Evolutionary conservation across 495 filamentous ascomycete species (phyloP).

Genomic region (Aspergillus egyptiacus): DNA sequence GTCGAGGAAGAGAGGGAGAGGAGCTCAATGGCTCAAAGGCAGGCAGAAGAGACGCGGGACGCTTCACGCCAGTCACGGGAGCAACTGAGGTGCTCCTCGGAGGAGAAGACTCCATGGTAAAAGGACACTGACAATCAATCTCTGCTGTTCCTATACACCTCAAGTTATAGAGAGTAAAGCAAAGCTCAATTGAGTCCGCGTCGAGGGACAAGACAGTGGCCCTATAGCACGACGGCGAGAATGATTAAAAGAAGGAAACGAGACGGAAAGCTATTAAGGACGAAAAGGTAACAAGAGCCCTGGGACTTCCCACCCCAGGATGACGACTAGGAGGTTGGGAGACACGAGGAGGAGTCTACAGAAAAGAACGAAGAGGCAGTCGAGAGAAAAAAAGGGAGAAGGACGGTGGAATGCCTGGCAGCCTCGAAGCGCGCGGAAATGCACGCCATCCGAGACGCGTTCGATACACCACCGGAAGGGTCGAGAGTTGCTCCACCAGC

Average conservation of each 20-base stretch:
- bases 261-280: slow-evolving; percentile 15
- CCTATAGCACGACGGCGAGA: slow-evolving; percentile 9
- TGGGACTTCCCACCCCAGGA: slow-evolving; percentile 14
- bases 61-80: slow-evolving; percentile 61
- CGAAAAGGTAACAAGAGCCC: slow-evolving; percentile 20
- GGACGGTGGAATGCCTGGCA: slow-evolving; percentile 36
- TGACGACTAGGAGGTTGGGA: slow-evolving; percentile 21
- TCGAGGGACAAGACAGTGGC: slow-evolving; percentile 10
- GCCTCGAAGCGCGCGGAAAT: slow-evolving; percentile 40
- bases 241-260: slow-evolving; percentile 9
- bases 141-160: neutral
- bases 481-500: slow-evolving; percentile 28
- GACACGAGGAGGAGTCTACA: slow-evolving; percentile 13
- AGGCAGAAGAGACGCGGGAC: slow-evolving; percentile 76
- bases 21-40: slow-evolving; percentile 91
- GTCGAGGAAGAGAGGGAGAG: slow-evolving; percentile 73
- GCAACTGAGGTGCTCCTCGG: slow-evolving; percentile 31
- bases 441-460: slow-evolving; percentile 48
- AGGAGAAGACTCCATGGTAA: slow-evolving; percentile 43
- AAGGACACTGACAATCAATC: slow-evolving; percentile 1
- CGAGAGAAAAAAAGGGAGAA: slow-evolving; percentile 31
- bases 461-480: slow-evolving; percentile 41
- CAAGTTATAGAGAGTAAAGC: slow-evolving; percentile 6
- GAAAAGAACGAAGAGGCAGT: slow-evolving; percentile 25
- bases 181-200: slow-evolving; percentile 20